These are phyloP conservation scores for Primulina huaijiensis DNA, from an alignment of 257 asterid species.

Conservation along the genomic window DNA sequence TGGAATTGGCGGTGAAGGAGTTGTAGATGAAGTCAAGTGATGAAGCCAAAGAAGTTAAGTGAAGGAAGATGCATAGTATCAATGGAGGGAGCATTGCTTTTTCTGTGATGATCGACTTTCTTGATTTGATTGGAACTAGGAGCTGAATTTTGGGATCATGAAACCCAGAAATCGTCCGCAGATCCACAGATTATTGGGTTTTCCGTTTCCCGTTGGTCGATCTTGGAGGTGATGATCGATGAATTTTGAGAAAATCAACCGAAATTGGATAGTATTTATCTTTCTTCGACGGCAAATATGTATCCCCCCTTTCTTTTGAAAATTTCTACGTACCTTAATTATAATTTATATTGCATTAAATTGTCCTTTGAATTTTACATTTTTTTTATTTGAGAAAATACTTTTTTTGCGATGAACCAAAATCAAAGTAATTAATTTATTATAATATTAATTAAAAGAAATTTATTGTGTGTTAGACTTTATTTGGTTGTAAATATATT, in stretches of 20 bases:
- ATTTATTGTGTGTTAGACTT: no score
- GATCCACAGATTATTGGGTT: slow-evolving; percentile 2
- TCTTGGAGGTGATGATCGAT: slow-evolving; percentile 9
- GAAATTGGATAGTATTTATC: no score
- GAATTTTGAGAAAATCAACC: not conserved
- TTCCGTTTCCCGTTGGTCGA: not conserved
- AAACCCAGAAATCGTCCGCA: slow-evolving; percentile 15
- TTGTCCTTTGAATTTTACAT: no score
- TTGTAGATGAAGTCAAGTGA: slow-evolving; percentile 64
- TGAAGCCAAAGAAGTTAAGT: slow-evolving; percentile 28
- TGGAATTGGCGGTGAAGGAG: slow-evolving; percentile 43
- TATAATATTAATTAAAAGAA: no score
- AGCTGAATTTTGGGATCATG: not conserved
- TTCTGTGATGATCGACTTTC: not conserved
- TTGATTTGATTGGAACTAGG: not conserved
- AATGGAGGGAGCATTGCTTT: slow-evolving; percentile 27
- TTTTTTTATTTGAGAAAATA: no score
- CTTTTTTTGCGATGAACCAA: no score
- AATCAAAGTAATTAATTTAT: no score
- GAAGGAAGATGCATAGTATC: slow-evolving; percentile 28
- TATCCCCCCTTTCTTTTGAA: no score
- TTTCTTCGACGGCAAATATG: no score
- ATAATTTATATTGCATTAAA: no score
- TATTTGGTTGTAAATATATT: no score
- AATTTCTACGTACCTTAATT: no score